These are phyloP conservation scores for Alternaria sp. DNA, from an alignment of 2,329 filamentous ascomycete genomes.

Conservation along the genomic window DNA sequence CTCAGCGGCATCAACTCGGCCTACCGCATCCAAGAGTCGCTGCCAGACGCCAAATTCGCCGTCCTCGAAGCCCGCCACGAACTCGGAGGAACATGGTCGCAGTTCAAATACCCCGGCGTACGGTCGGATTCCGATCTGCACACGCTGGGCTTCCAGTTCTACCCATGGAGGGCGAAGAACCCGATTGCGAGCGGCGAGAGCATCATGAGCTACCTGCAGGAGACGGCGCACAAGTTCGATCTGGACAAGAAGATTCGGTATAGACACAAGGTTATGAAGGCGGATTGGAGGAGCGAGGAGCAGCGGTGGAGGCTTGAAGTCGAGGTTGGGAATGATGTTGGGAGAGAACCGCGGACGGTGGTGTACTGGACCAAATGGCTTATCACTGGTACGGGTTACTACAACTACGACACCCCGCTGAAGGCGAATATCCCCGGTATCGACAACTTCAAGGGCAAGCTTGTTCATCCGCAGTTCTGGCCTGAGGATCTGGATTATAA, in stretches of 20 bases:
- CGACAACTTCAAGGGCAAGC: slow-evolving; percentile 66
- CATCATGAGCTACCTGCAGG: slow-evolving; percentile 54
- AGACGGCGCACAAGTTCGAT: slow-evolving; percentile 52
- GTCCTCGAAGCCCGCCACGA: slow-evolving; percentile 71
- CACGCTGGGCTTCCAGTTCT: slow-evolving; percentile 68
- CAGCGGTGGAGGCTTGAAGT: slow-evolving; percentile 57
- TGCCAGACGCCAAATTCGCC: slow-evolving; percentile 65
- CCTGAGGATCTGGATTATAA: slow-evolving; percentile 70
- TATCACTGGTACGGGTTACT: slow-evolving; percentile 73
- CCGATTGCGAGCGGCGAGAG: slow-evolving; percentile 54
- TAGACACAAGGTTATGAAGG: slow-evolving; percentile 49
- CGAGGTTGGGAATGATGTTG: slow-evolving; percentile 18
- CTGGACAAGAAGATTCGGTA: slow-evolving; percentile 56
- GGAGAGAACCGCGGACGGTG: slow-evolving; percentile 43
- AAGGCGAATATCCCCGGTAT: slow-evolving; percentile 69
- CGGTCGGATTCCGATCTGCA: slow-evolving; percentile 58
- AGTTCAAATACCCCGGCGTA: slow-evolving; percentile 78
- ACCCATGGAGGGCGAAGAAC: slow-evolving; percentile 65
- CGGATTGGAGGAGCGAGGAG: slow-evolving; percentile 55
- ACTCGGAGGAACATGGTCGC: slow-evolving; percentile 79
- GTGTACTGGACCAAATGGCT: slow-evolving; percentile 55
- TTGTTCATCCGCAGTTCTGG: slow-evolving; percentile 79
- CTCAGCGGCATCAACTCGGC: slow-evolving; percentile 77
- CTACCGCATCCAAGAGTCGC: slow-evolving; percentile 69
- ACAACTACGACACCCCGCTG: slow-evolving; percentile 71